phyloP scores from a whole-genome alignment of 345 rosid genomes.

The Isatis tinctoria region DNA sequence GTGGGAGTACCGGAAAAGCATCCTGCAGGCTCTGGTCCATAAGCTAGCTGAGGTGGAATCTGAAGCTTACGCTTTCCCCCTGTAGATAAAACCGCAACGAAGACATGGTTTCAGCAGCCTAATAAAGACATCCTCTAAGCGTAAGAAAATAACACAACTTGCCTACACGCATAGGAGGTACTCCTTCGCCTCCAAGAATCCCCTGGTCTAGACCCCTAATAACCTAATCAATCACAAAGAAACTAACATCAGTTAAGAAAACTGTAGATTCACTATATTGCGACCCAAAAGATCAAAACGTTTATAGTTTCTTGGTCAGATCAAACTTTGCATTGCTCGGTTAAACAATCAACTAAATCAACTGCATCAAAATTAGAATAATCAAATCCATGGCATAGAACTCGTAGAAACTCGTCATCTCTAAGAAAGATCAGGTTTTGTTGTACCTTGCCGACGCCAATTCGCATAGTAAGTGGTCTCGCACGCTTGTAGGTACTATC shows the following conservation, averaged over 20 bases:
- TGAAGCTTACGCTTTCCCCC: constrained; percentile 86
- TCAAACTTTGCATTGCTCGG: background rate
- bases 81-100: constrained; percentile 16
- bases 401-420: no score
- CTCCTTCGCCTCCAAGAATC: constrained; percentile 86
- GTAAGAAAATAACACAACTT: constrained; percentile 12
- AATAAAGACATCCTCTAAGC: background rate
- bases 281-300: background rate
- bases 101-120: background rate
- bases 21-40: constrained; percentile 98
- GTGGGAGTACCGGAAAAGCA: constrained; percentile 70
- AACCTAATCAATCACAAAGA: constrained; percentile 43
- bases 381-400: background rate
- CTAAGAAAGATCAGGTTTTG: background rate
- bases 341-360: background rate
- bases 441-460: constrained; percentile 90
- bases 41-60: constrained; percentile 86
- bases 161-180: constrained; percentile 89
- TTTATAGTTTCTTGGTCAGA: background rate
- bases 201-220: constrained; percentile 89
- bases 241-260: background rate
- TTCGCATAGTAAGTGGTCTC: constrained; percentile 90
- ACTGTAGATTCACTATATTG: background rate
- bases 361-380: background rate
- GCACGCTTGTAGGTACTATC: constrained; percentile 94